These are phyloP conservation scores for Penium margaritaceum DNA, from an alignment of 139 green algal species.

Conservation along the genomic window DNA sequence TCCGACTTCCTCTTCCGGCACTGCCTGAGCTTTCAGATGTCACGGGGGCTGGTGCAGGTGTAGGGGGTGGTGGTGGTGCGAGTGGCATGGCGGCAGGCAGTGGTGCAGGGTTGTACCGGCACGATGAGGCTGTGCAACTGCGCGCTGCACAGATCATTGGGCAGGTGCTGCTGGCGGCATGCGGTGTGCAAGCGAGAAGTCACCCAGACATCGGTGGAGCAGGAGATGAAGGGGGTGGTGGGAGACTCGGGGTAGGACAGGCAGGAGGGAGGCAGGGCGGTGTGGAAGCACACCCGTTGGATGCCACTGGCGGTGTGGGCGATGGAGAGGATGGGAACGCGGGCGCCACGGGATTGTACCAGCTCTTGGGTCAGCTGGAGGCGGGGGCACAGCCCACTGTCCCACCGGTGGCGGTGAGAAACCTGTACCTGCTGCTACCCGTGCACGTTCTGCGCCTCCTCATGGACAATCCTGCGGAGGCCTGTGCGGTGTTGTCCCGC, in stretches of 20 bases:
- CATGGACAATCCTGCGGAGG: not conserved
- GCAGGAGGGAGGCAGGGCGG: too few relatives aligned
- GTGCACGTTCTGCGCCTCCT: constrained; percentile 27
- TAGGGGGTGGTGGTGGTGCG: too few relatives aligned
- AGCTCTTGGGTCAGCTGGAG: constrained; percentile 14
- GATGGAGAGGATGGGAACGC: constrained; percentile 1
- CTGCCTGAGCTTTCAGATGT: too few relatives aligned
- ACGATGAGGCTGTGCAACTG: constrained; percentile 8
- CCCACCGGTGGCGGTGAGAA: not conserved
- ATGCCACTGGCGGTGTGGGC: too few relatives aligned
- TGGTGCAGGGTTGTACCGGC: too few relatives aligned
- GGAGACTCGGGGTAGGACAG: too few relatives aligned
- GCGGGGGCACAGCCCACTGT: not conserved
- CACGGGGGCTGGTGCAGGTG: too few relatives aligned
- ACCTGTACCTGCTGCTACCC: constrained; percentile 24
- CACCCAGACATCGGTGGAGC: too few relatives aligned
- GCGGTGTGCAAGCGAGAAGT: constrained; percentile 14
- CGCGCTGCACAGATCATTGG: constrained; percentile 28
- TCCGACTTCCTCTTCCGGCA: not conserved
- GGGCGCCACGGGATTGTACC: constrained; percentile 24
- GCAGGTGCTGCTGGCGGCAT: constrained; percentile 22
- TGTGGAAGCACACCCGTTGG: too few relatives aligned
- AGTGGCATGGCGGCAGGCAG: too few relatives aligned
- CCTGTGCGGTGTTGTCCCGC: not conserved
- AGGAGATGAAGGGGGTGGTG: too few relatives aligned